Conservation (phyloP, 2,329 filamentous ascomycete genomes). For the Ilyonectria robusta region DNA sequence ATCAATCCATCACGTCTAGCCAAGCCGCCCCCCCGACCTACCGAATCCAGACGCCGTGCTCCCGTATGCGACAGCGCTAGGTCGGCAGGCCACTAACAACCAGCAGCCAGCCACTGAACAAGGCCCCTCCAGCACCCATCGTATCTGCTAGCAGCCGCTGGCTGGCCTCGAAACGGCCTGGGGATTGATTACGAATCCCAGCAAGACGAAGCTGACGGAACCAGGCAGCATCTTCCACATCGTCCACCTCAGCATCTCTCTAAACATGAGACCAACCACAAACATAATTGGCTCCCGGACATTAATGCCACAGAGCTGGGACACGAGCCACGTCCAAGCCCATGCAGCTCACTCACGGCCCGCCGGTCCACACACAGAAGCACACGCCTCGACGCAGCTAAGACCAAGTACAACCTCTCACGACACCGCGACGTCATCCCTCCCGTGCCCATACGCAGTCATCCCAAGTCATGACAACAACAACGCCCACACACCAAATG, state of each 20-base stretch:
- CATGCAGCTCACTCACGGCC: neutral
- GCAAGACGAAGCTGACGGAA: neutral
- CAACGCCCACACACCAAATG: constrained; percentile 9
- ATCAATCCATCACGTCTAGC: neutral
- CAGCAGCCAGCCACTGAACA: neutral
- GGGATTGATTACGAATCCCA: neutral
- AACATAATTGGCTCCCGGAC: constrained; percentile 2
- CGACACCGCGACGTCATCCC: constrained; percentile 3
- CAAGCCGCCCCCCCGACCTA: no score
- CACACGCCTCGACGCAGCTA: neutral
- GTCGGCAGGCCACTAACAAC: neutral
- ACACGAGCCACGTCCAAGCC: constrained; percentile 15
- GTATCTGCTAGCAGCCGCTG: neutral
- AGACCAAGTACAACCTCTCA: neutral
- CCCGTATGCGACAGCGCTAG: neutral
- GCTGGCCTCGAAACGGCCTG: no score
- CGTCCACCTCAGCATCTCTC: neutral
- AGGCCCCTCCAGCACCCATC: neutral
- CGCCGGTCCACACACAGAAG: neutral
- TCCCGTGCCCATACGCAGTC: constrained; percentile 4
- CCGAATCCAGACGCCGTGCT: no score
- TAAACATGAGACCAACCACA: neutral
- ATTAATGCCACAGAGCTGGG: neutral
- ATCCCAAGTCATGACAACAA: constrained; percentile 13
- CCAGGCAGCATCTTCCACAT: neutral